Conservation (phyloP, 2,329 filamentous ascomycete species). For the Aspergillus melleus region DNA sequence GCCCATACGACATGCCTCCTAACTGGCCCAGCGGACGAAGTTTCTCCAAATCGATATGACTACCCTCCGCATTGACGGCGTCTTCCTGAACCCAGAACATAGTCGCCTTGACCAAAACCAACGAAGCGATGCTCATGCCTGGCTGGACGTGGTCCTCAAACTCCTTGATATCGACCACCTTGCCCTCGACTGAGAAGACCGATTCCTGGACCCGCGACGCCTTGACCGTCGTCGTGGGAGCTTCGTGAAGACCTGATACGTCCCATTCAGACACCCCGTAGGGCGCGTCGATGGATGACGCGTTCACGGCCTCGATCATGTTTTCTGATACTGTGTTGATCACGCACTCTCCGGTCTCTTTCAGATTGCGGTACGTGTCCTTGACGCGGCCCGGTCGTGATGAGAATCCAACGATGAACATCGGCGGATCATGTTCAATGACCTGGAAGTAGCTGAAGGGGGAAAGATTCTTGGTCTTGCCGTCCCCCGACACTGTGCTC, state of each 20-base stretch:
- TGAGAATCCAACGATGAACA: slow-evolving; percentile 68
- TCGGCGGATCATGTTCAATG: slow-evolving; percentile 80
- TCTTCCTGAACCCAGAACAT: slow-evolving; percentile 86
- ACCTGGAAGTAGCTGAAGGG: slow-evolving; percentile 87
- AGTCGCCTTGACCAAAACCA: slow-evolving; percentile 76
- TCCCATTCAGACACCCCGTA: slow-evolving; percentile 77
- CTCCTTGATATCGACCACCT: slow-evolving; percentile 69
- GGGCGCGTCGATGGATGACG: slow-evolving; percentile 75
- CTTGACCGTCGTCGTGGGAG: slow-evolving; percentile 63
- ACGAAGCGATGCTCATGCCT: slow-evolving; percentile 69
- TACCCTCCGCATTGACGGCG: slow-evolving; percentile 72
- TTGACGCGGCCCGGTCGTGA: slow-evolving; percentile 64
- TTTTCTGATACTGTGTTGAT: slow-evolving; percentile 87
- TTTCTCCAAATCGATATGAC: slow-evolving; percentile 72
- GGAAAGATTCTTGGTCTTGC: slow-evolving; percentile 70
- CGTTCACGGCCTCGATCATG: slow-evolving; percentile 84
- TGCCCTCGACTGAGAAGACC: slow-evolving; percentile 68
- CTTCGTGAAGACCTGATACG: slow-evolving; percentile 72
- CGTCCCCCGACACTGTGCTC: slow-evolving; percentile 61
- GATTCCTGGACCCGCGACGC: slow-evolving; percentile 77
- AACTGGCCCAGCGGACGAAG: slow-evolving; percentile 72
- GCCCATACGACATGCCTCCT: slow-evolving; percentile 82
- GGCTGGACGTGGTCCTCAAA: slow-evolving; percentile 69
- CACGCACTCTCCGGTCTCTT: slow-evolving; percentile 70
- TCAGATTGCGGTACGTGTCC: slow-evolving; percentile 74